A percentile compares a stretch with the other conserved stretches of the same genome.
These are phyloP conservation scores for Chlorella sp. DNA, from an alignment of 139 green algal species.

Conservation along the genomic window DNA sequence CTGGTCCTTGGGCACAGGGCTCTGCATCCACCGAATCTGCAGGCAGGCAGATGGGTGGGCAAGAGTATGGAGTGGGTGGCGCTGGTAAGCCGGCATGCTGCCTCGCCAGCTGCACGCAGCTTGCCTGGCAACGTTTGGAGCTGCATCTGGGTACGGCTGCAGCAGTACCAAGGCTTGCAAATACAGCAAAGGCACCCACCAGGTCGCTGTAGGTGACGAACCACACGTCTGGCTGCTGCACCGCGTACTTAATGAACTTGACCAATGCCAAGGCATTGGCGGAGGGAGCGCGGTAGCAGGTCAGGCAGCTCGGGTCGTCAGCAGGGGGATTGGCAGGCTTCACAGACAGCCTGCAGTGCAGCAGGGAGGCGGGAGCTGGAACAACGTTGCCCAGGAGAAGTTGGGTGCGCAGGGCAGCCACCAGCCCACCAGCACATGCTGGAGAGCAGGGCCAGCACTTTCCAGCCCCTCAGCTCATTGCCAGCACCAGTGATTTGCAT, in stretches of 20 bases:
- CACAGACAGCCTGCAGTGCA: background rate
- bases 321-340: background rate
- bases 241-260: background rate
- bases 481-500: no score
- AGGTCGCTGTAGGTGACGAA: background rate
- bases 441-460: no score
- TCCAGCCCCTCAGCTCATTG: no score
- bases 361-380: background rate
- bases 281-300: background rate
- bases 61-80: background rate
- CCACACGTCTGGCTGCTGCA: background rate
- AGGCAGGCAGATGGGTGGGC: background rate
- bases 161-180: no score
- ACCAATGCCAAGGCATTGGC: background rate
- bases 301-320: background rate
- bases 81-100: no score
- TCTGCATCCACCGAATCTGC: conserved; percentile 10
- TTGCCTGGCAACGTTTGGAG: no score
- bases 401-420: no score
- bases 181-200: background rate
- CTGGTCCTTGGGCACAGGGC: background rate
- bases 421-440: no score
- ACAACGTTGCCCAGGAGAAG: no score
- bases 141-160: no score
- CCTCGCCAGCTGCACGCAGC: no score